phyloP scores from a whole-genome alignment of 2,329 filamentous ascomycete genomes.

The Verticillium tricorpus region DNA sequence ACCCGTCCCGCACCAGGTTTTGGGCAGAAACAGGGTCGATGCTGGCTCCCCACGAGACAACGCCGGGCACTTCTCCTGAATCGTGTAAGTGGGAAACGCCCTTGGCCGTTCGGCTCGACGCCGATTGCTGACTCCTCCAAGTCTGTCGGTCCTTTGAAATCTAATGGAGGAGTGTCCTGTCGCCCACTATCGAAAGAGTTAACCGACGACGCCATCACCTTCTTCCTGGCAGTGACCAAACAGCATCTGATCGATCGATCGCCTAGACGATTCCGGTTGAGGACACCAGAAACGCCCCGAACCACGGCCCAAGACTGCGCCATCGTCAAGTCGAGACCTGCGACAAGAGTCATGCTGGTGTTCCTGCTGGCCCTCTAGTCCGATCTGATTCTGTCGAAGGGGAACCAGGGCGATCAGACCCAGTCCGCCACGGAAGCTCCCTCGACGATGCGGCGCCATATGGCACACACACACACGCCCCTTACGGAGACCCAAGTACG shows the following conservation, averaged over 20 bases:
- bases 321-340: not conserved
- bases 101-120: not conserved
- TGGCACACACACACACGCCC: not conserved
- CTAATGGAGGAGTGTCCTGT: not conserved
- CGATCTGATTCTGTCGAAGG: not conserved
- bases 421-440: not conserved
- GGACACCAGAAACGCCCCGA: not conserved
- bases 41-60: not conserved
- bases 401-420: not conserved
- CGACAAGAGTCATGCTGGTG: not conserved
- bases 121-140: not conserved
- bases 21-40: not conserved
- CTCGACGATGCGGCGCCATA: not conserved
- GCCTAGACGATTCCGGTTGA: not conserved
- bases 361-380: not conserved
- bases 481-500: not conserved
- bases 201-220: too few relatives aligned
- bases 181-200: too few relatives aligned
- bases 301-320: not conserved
- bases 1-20: not conserved
- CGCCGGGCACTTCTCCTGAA: not conserved
- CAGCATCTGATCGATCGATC: not conserved
- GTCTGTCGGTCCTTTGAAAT: not conserved
- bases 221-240: too few relatives aligned
- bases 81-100: not conserved